Evolutionary conservation across 495 filamentous ascomycete species (phyloP), one percentile per base, ranked within the genome.

Genomic region (Xylaria telfairii): DNA sequence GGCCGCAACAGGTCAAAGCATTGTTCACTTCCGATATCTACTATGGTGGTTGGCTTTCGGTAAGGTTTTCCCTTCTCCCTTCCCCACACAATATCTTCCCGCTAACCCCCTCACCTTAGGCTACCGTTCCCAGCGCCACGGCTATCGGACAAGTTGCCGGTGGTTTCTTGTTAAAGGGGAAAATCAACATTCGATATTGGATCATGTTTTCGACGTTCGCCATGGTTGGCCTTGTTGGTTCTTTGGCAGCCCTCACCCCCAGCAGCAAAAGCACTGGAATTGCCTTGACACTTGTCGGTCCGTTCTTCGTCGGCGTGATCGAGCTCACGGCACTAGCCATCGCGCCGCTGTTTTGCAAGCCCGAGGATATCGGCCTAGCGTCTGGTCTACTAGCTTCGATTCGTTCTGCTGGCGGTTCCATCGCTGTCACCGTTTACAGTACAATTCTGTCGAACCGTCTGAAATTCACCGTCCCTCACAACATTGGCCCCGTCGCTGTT

Each of bases 281-380:
- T 47, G 71, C 73, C 7, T 63, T 77, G 13, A 75, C 71, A 10
- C 74, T 75, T 65, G 62, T 75, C 37, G 75, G 73, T 1, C 75
- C 71, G 13, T 73, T 75, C 53, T 75, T 75, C 69, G 75, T 77
- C 56, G 73, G 73, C 6, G 63, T 73, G 28, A 73, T 73, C 62
- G 73, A 75, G 59, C 61, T 75, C 17, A 72, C 66, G 56, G 68
- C 71, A 10, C 53, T 75, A 7, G 73, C 75, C n/a, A 61, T 75
- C 10, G 75, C 75, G 15, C 73, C 73, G 24, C 63, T 76, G 21
- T 77, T 75, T 66, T 75, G 75, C 19, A 72, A 46, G 17, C 66
- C 71, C 0, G 77, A 83, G 54, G 83, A 86, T 60, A 86, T 87
- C 64, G 85, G 85, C 53, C 76, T 85, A 6, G 83, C 84, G 10